Evolutionary conservation across 441 rosid genomes (phyloP).

Genomic region (Manihot esculenta): DNA sequence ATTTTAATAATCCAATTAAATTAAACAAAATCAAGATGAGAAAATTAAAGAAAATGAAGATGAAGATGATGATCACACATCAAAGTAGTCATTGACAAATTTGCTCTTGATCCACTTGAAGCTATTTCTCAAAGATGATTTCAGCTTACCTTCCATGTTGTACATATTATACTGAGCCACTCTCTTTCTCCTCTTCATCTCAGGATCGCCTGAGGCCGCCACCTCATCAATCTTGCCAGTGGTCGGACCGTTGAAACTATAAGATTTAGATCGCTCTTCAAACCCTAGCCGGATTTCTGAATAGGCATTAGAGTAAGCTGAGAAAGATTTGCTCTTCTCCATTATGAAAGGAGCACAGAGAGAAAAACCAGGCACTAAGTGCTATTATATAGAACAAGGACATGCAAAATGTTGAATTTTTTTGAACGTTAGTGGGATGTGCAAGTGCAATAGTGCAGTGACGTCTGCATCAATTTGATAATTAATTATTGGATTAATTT

Average conservation of each 20-base stretch:
- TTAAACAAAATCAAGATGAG: not conserved
- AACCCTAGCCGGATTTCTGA: conserved; percentile 30
- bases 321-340: conserved; percentile 58
- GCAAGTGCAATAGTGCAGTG: conserved; percentile 18
- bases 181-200: conserved; percentile 34
- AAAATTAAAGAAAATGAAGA: not conserved
- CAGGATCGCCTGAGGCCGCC: conserved; percentile 32
- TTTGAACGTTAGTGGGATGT: conserved; percentile 19
- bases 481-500: not conserved
- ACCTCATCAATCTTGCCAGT: conserved; percentile 1
- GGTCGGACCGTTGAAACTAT: conserved; percentile 43
- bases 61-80: too few relatives aligned
- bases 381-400: not conserved
- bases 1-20: too few relatives aligned
- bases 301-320: conserved; percentile 32
- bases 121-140: conserved; percentile 32
- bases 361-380: not conserved
- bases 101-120: conserved; percentile 41
- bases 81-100: conserved; percentile 21
- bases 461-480: conserved; percentile 9
- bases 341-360: conserved; percentile 17
- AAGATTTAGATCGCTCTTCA: conserved; percentile 43
- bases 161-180: conserved; percentile 33
- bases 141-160: conserved; percentile 33
- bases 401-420: not conserved